Conservation (phyloP, 2,329 filamentous ascomycete species). For the Aspergillus latus region DNA sequence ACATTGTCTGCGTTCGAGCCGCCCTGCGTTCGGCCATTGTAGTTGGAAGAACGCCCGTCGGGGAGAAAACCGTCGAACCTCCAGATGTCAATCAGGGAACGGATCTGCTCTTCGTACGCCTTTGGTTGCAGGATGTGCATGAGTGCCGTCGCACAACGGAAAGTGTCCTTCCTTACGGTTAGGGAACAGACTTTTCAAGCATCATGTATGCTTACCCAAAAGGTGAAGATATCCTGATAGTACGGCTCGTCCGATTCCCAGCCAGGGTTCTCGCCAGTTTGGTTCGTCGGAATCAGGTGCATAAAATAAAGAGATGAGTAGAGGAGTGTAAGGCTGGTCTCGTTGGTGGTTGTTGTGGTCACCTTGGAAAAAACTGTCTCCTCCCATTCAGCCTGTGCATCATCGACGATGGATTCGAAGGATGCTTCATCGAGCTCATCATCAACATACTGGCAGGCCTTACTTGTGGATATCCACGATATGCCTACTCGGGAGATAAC, state of each 20-base stretch:
- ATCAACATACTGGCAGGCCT: constrained; percentile 61
- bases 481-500: constrained; percentile 64
- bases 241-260: constrained; percentile 67
- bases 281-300: constrained; percentile 67
- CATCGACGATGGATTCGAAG: constrained; percentile 47
- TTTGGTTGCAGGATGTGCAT: constrained; percentile 65
- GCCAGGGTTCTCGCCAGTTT: constrained; percentile 67
- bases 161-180: constrained; percentile 47
- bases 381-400: constrained; percentile 60
- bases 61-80: constrained; percentile 64
- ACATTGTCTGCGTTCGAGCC: constrained; percentile 71
- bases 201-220: constrained; percentile 52
- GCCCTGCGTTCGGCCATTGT: constrained; percentile 67
- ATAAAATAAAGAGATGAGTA: constrained; percentile 71
- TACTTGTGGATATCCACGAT: constrained; percentile 63
- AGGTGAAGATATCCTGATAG: constrained; percentile 70
- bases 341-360: constrained; percentile 58
- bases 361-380: constrained; percentile 62
- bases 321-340: constrained; percentile 58
- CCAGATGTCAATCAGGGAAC: constrained; percentile 69
- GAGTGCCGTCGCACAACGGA: constrained; percentile 64
- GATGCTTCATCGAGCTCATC: constrained; percentile 52
- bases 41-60: constrained; percentile 66
- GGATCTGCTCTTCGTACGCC: constrained; percentile 64
- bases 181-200: neutral